These are phyloP conservation scores for Royoungia palumana DNA, from an alignment of 768 basidiomycete genomes.

Conservation along the genomic window DNA sequence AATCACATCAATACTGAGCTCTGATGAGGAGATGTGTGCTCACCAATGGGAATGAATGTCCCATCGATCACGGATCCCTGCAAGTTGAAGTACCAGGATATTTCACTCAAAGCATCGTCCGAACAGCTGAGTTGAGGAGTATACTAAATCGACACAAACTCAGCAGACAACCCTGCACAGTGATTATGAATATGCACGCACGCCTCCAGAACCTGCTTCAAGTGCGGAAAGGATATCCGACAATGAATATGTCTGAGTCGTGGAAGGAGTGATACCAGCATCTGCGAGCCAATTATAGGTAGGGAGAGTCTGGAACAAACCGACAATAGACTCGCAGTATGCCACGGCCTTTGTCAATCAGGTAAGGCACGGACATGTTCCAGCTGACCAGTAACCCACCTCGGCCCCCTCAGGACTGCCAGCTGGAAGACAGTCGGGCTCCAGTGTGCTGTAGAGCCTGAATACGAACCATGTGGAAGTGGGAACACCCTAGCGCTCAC, in stretches of 20 bases:
- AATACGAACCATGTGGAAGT: not conserved
- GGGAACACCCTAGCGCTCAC: slow-evolving; percentile 5
- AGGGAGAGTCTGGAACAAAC: slow-evolving; percentile 62
- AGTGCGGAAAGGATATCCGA: slow-evolving; percentile 53
- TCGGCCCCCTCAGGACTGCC: slow-evolving; percentile 62
- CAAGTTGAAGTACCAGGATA: slow-evolving; percentile 64
- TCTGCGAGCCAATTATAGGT: slow-evolving; percentile 69
- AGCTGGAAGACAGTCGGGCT: slow-evolving; percentile 53
- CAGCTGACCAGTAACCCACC: slow-evolving; percentile 32
- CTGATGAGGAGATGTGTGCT: slow-evolving; percentile 11
- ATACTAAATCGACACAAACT: slow-evolving; percentile 30
- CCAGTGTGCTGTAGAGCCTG: slow-evolving; percentile 47
- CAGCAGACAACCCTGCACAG: not conserved
- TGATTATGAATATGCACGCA: slow-evolving; percentile 9
- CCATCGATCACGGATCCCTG: slow-evolving; percentile 69
- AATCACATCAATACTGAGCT: not conserved
- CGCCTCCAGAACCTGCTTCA: slow-evolving; percentile 49
- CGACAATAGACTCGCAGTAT: slow-evolving; percentile 58
- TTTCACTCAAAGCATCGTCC: slow-evolving; percentile 36
- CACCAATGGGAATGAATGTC: slow-evolving; percentile 56
- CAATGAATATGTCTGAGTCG: slow-evolving; percentile 54
- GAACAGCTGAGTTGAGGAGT: slow-evolving; percentile 50
- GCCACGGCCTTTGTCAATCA: slow-evolving; percentile 51
- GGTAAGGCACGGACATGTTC: not conserved
- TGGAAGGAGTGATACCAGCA: slow-evolving; percentile 73